Evolutionary conservation across 768 basidiomycete species (phyloP).

Genomic region (Tylopilus balloui): DNA sequence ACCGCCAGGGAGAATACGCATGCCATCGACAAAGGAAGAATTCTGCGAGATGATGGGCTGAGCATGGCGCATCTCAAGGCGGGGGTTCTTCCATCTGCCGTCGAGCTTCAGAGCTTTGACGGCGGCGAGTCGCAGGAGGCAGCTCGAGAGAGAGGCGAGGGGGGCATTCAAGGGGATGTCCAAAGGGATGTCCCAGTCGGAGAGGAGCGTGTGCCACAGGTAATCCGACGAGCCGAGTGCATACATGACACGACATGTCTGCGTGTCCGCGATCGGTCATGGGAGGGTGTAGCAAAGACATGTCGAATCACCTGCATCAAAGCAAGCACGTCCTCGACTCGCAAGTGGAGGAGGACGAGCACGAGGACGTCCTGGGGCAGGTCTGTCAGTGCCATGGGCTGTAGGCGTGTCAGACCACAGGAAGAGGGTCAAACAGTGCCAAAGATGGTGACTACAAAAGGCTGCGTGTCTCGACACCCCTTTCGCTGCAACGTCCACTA

Average conservation of each 20-base stretch:
- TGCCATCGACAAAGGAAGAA: slow-evolving; percentile 39
- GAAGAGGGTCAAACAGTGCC: slow-evolving; percentile 24
- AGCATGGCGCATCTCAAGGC: slow-evolving; percentile 34
- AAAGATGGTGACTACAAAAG: slow-evolving; percentile 27
- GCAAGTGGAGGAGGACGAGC: slow-evolving; percentile 32
- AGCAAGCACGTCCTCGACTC: slow-evolving; percentile 40
- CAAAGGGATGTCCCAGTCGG: slow-evolving; percentile 33
- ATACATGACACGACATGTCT: slow-evolving; percentile 61
- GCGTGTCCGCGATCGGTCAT: slow-evolving; percentile 28
- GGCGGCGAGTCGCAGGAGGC: slow-evolving; percentile 38
- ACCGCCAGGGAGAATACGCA: slow-evolving; percentile 45
- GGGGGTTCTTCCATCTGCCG: slow-evolving; percentile 43
- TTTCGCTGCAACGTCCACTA: slow-evolving; percentile 27
- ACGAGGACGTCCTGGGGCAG: slow-evolving; percentile 46
- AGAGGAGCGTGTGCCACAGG: slow-evolving; percentile 47
- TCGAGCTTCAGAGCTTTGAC: slow-evolving; percentile 47
- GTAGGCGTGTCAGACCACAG: not conserved
- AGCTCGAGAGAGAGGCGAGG: slow-evolving; percentile 34
- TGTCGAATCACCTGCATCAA: slow-evolving; percentile 43
- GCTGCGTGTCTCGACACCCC: slow-evolving; percentile 24
- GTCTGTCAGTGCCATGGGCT: slow-evolving; percentile 19
- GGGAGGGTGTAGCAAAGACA: not conserved
- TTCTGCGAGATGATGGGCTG: slow-evolving; percentile 33
- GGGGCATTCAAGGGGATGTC: slow-evolving; percentile 37
- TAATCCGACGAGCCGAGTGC: slow-evolving; percentile 48